Evolutionary conservation across 345 rosid species (phyloP), one percentile per base, ranked within the genome.

Genomic region (Ricinus communis): DNA sequence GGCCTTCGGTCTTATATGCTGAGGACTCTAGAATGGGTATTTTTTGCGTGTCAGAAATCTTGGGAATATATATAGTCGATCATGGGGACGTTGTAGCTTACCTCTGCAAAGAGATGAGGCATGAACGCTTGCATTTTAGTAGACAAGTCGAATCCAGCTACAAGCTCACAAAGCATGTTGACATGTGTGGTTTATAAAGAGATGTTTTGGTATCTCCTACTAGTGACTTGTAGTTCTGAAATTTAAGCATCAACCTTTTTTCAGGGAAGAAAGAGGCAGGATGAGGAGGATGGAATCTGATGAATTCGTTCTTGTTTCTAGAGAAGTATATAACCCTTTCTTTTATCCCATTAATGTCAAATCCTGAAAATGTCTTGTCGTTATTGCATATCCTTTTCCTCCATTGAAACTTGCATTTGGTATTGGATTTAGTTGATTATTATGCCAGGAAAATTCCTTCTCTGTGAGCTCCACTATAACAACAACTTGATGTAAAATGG

Each of bases 261-360:
- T 28, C 16, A 58, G 70, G 69, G 67, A 5, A 69, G 59, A 40
- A 71, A 58, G 41, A 65, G 66, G 66, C 21, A 24, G 41, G 62
- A 63, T 67, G 80, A 24, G 63, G 58, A 47, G 73, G 58, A 73
- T 69, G 83, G 88, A 85, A 85, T 81, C 85, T 38, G 72, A 15
- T 73, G 85, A 81, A 86, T 80, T 68, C 79, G 80, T 85, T 84
- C 83, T 68, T 54, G 68, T 76, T 85, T 80, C 79, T 76, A 62
- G 84, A 82, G 71, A 70, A 75, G 83, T 70, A 78, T 80, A 86
- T 33, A 58, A 85, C 72, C 81, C 74, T 76, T 71, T 24, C 6
- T 33, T 33, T 6, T 8, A 4, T 43, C 8, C 8, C 47, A 62
- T 70, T 71, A 67, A 81, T 77, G 80, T 70, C 79, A 78, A 74